Evolutionary conservation across 192 early-diverging fungal genomes (phyloP).

Genomic region (Linderina pennispora): DNA sequence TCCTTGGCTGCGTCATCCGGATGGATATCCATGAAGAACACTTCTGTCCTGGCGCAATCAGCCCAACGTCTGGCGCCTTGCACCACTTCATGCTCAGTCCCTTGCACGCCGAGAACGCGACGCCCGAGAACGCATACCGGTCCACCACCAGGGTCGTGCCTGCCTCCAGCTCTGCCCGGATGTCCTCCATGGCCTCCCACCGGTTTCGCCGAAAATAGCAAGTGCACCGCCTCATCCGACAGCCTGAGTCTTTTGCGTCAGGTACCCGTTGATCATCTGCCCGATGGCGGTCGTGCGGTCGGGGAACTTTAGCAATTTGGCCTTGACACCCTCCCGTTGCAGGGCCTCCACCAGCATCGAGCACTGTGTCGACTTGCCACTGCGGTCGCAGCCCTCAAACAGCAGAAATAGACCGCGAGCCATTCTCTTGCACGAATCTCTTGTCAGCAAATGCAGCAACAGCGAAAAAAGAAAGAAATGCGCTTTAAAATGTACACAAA

Average conservation of each 20-base stretch:
- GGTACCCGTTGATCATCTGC: conserved; percentile 79
- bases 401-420: conserved; percentile 82
- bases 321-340: conserved; percentile 29
- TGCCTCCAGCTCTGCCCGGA: conserved; percentile 52
- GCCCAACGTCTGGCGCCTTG: conserved; percentile 74
- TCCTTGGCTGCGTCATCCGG: conserved; percentile 68
- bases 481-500: too few species aligned
- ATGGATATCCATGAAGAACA: conserved; percentile 83
- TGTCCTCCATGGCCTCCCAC: conserved; percentile 75
- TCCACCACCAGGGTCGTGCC: conserved; percentile 84
- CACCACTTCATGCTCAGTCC: conserved; percentile 85
- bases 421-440: too few species aligned
- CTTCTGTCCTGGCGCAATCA: conserved; percentile 79
- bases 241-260: conserved; percentile 62
- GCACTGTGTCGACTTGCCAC: conserved; percentile 90
- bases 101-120: conserved; percentile 88
- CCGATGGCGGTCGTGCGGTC: conserved; percentile 93
- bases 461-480: too few species aligned
- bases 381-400: conserved; percentile 90
- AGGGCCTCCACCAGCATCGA: conserved; percentile 58
- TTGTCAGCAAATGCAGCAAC: too few species aligned
- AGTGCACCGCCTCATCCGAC: conserved; percentile 79
- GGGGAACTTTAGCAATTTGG: conserved; percentile 77
- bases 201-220: conserved; percentile 96
- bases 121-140: conserved; percentile 94